Evolutionary conservation across 176 grass and related monocot genomes (phyloP), one percentile per base, ranked within the genome.

Genomic region (Metroxylon sagu): DNA sequence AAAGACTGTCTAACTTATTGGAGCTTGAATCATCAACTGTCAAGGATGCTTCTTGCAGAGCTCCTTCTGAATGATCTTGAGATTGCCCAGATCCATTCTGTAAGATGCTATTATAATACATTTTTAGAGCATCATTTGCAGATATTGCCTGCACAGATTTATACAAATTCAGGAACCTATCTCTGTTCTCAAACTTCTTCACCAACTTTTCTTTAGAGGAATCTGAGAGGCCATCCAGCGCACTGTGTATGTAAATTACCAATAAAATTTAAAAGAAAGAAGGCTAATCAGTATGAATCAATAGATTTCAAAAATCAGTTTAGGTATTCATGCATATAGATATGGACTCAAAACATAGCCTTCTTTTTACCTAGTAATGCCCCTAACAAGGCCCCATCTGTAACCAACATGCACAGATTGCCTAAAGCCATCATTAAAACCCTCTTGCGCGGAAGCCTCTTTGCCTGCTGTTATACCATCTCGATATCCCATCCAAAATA

Each of bases 361-460:
- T 3, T 66, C 6, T 8, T 70, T 58, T 56, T n/a, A 91, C 87
- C 84, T 88, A 26, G 81, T 73, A 70, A 98, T 82, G 2, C 93
- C 93, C 3, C 81, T 70, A 62, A 83, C 70, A 61, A 78, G 72
- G 26, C 93, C 93, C 93, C 84, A 91, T 48, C 78, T 88, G 61
- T 79, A 78, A 65, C 94, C 94, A 79, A 61, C 70, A 54, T 18
- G 50, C 27, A 79, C 72, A 63, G 88, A 91, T 78, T 98, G 84
- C 54, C 62, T 66, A 74, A 89, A 92, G 51, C 88, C 94, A 83
- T 69, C 19, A 59, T 89, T 98, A 70, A 93, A 98, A 10, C 88
- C 94, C 53, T 86, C 94, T 77, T 93, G 94, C 4, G 84, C 82
- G 53, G 79, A 82, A 50, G 78, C 79, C 61, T 98, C 79, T 67